Conservation (phyloP, 1,284 basidiomycete genomes). For the Trametes sp. region DNA sequence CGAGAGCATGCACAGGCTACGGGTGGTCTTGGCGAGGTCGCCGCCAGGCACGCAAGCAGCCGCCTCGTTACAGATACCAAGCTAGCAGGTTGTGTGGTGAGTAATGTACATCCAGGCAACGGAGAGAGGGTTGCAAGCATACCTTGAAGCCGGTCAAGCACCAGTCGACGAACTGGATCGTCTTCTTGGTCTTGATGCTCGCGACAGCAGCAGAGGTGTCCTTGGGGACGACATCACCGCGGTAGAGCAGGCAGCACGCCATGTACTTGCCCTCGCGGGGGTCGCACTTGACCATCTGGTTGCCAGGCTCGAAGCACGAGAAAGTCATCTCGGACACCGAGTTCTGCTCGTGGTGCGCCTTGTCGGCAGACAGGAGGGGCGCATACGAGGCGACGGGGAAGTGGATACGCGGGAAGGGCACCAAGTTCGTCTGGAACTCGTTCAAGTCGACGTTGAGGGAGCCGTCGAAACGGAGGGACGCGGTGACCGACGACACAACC, state of each 20-base stretch:
- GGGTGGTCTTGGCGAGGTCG: slow-evolving; percentile 93
- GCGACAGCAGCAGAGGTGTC: slow-evolving; percentile 95
- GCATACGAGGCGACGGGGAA: slow-evolving; percentile 98
- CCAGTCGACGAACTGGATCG: slow-evolving; percentile 99
- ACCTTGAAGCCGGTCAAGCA: slow-evolving; percentile 97
- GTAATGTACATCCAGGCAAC: too few species aligned
- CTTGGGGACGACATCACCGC: slow-evolving; percentile 98
- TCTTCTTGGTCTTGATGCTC: slow-evolving; percentile 96
- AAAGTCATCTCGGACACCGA: slow-evolving; percentile 98
- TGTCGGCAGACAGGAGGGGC: slow-evolving; percentile 89
- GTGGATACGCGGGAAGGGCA: slow-evolving; percentile 98
- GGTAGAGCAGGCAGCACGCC: slow-evolving; percentile 91
- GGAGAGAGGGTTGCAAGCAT: slow-evolving; percentile 46
- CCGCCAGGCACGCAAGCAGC: slow-evolving; percentile 91
- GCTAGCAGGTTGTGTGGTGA: slow-evolving; percentile 50
- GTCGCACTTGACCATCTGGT: slow-evolving; percentile 98
- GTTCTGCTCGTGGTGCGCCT: slow-evolving; percentile 96
- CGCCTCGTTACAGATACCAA: slow-evolving; percentile 97
- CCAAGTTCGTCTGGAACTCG: slow-evolving; percentile 99
- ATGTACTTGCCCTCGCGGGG: slow-evolving; percentile 98
- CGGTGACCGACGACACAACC: slow-evolving; percentile 97
- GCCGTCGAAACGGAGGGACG: slow-evolving; percentile 97
- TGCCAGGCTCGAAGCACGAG: slow-evolving; percentile 96
- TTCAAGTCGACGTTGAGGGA: slow-evolving; percentile 98
- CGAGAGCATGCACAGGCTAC: slow-evolving; percentile 97